These are phyloP conservation scores for Sporisorium scitamineum DNA, from an alignment of 1,284 basidiomycete genomes.

Conservation along the genomic window DNA sequence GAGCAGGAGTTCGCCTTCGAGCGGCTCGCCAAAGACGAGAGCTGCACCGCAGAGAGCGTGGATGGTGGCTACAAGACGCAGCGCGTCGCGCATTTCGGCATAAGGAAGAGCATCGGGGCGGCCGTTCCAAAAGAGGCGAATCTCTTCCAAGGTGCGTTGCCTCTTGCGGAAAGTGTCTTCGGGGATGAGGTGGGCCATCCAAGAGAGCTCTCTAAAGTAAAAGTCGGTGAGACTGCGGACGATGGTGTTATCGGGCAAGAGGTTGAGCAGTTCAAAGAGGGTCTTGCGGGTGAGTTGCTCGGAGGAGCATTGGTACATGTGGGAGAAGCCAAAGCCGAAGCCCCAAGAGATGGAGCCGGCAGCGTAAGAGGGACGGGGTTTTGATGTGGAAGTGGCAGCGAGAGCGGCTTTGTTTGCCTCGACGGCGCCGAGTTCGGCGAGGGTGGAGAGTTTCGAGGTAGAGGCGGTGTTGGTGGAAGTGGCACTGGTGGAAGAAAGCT, in stretches of 20 bases:
- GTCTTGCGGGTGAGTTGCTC: constrained; percentile 40
- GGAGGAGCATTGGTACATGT: constrained; percentile 30
- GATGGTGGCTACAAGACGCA: constrained; percentile 44
- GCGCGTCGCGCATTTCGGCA: constrained; percentile 39
- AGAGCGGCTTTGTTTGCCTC: constrained; percentile 41
- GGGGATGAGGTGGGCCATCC: constrained; percentile 47
- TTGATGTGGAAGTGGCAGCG: constrained; percentile 14
- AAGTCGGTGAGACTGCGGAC: constrained; percentile 36
- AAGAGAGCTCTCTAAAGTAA: constrained; percentile 54
- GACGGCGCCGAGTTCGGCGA: constrained; percentile 48
- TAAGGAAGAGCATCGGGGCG: constrained; percentile 28
- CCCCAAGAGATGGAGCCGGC: constrained; percentile 36
- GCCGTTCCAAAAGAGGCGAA: constrained; percentile 35
- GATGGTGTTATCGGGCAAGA: constrained; percentile 38
- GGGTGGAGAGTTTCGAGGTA: constrained; percentile 41
- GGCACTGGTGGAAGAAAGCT: constrained; percentile 21
- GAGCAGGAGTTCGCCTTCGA: constrained; percentile 23
- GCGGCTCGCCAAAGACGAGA: constrained; percentile 41
- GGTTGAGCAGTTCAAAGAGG: constrained; percentile 40
- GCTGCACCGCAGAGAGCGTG: constrained; percentile 43
- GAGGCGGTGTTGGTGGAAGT: constrained; percentile 14
- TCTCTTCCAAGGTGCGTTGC: constrained; percentile 27
- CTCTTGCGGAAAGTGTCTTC: constrained; percentile 30
- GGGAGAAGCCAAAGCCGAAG: constrained; percentile 51
- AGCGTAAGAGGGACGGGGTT: constrained; percentile 12